Conservation (phyloP, 2,329 filamentous ascomycete genomes). For the Basipetospora chlamydospora region DNA sequence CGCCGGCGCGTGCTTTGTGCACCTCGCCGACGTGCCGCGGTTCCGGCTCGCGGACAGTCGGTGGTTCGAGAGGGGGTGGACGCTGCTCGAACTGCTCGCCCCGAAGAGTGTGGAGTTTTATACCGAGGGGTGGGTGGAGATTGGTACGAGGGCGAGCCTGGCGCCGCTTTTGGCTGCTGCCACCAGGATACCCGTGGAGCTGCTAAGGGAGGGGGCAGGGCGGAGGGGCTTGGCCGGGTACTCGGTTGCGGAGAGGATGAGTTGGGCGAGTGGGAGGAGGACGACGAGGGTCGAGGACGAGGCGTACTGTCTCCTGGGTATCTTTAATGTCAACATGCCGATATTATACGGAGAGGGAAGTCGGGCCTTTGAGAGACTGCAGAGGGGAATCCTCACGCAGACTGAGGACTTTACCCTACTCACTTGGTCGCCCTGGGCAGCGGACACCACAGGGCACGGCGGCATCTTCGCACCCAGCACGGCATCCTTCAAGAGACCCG, state of each 20-base stretch:
- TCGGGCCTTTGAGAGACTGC: slow-evolving; percentile 18
- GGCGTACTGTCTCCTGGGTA: slow-evolving; percentile 16
- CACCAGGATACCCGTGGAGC: slow-evolving; percentile 12
- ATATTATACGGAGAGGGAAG: slow-evolving; percentile 16
- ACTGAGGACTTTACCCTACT: slow-evolving; percentile 21
- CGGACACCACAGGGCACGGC: background rate
- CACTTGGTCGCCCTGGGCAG: slow-evolving; percentile 11
- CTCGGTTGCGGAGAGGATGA: slow-evolving; percentile 12
- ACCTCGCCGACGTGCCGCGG: slow-evolving; percentile 11
- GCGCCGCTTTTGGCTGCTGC: slow-evolving; percentile 7
- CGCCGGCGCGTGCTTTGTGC: slow-evolving; percentile 14
- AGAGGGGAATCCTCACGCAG: slow-evolving; percentile 19
- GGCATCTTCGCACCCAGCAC: slow-evolving; percentile 7
- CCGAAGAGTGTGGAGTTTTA: slow-evolving; percentile 15
- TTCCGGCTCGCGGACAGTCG: slow-evolving; percentile 10
- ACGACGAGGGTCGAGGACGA: slow-evolving; percentile 15
- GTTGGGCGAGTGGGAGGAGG: slow-evolving; percentile 13
- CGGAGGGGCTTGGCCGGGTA: slow-evolving; percentile 2
- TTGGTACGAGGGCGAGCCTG: slow-evolving; percentile 13
- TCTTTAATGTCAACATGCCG: slow-evolving; percentile 16
- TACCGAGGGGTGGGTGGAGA: slow-evolving; percentile 12
- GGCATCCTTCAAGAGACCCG: slow-evolving; percentile 7
- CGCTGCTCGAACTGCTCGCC: slow-evolving; percentile 17
- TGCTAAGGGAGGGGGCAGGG: slow-evolving; percentile 10
- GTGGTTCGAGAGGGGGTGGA: slow-evolving; percentile 15